Evolutionary conservation across 148 eudicot species (phyloP).

Genomic region (Amaranthus cruentus): DNA sequence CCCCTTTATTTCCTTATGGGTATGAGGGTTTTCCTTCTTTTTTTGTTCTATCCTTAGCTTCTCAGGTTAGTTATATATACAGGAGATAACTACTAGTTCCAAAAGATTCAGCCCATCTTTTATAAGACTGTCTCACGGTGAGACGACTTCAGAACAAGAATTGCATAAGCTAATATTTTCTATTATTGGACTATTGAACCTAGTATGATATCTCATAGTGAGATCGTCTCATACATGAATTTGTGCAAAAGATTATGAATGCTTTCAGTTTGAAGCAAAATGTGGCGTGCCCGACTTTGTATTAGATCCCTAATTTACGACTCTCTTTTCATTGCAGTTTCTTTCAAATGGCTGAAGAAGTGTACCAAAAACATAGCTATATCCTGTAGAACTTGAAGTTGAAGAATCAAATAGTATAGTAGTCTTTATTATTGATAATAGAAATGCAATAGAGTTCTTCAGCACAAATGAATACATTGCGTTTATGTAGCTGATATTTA

Average conservation of each 20-base stretch:
- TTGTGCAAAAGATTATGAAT: too few species aligned
- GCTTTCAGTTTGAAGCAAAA: neutral
- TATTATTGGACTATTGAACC: too few species aligned
- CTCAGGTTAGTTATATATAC: too few species aligned
- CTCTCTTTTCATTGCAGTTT: conserved; percentile 17
- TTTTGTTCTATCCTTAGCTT: too few species aligned
- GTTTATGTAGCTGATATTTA: neutral
- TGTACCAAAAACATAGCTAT: neutral
- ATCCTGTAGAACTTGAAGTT: neutral
- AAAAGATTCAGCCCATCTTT: too few species aligned
- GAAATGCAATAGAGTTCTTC: neutral
- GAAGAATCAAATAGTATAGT: neutral
- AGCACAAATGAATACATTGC: neutral
- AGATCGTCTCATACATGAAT: too few species aligned
- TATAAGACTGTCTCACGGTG: too few species aligned
- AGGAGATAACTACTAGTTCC: too few species aligned
- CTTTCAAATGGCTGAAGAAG: conserved; percentile 16
- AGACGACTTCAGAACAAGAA: too few species aligned
- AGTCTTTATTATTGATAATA: neutral
- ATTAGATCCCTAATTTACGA: neutral
- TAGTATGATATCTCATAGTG: too few species aligned
- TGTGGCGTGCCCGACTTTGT: neutral
- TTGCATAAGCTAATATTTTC: too few species aligned
- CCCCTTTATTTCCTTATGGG: neutral
- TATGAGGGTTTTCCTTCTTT: neutral